phyloP scores from a whole-genome alignment of 345 rosid genomes.

The Cardamine resedifolia region DNA sequence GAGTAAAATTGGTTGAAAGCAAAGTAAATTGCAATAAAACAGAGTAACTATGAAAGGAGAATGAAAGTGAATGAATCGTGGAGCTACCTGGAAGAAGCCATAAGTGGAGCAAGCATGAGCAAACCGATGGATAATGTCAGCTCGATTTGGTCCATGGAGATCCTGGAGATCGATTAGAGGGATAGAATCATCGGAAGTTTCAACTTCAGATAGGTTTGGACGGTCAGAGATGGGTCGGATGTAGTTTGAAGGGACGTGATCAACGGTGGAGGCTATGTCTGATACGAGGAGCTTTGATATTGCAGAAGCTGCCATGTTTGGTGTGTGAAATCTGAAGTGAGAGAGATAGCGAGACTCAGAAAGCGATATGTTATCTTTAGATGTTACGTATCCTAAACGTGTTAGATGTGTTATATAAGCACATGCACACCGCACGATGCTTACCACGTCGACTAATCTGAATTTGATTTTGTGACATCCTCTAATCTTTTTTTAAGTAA shows the following conservation, averaged over 20 bases:
- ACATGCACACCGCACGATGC: conserved; percentile 11
- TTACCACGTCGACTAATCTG: background rate
- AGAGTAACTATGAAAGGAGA: background rate
- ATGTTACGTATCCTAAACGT: background rate
- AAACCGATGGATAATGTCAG: conserved; percentile 42
- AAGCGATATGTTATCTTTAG: background rate
- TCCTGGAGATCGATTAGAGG: conserved; percentile 61
- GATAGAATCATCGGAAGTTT: conserved; percentile 40
- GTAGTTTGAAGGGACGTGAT: conserved; percentile 50
- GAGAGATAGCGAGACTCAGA: background rate
- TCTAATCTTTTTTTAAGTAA: background rate
- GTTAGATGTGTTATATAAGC: background rate
- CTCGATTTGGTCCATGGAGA: conserved; percentile 45
- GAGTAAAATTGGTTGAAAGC: background rate
- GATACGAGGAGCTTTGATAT: conserved; percentile 41
- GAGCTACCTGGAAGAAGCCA: conserved; percentile 63
- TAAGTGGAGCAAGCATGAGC: conserved; percentile 52
- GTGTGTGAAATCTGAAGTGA: conserved; percentile 5
- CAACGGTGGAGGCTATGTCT: conserved; percentile 47
- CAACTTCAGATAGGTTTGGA: conserved; percentile 49
- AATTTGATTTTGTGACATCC: background rate
- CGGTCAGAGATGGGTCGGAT: conserved; percentile 63
- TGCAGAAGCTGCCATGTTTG: conserved; percentile 18
- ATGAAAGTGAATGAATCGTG: background rate
- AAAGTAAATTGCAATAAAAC: background rate